Evolutionary conservation across 2,329 filamentous ascomycete species (phyloP).

Genomic region (Lachnellula cervina): DNA sequence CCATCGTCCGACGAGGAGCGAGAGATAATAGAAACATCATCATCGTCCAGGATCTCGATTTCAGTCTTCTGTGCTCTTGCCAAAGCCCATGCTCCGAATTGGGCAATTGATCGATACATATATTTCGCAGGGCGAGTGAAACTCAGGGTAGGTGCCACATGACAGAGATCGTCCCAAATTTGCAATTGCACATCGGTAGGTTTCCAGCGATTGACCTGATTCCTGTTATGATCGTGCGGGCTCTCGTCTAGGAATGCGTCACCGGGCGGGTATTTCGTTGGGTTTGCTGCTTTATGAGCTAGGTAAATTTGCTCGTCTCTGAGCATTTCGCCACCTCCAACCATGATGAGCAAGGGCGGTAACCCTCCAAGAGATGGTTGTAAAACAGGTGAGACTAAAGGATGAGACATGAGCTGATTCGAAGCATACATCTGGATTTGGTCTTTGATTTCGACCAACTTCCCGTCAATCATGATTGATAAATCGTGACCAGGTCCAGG

Average conservation of each 20-base stretch:
- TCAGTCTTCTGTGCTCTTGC: conserved; percentile 73
- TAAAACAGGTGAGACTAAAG: conserved; percentile 82
- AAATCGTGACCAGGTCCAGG: conserved; percentile 40
- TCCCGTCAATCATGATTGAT: conserved; percentile 65
- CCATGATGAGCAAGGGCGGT: conserved; percentile 79
- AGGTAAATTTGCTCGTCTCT: conserved; percentile 93
- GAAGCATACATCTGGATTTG: conserved; percentile 87
- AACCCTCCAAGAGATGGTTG: conserved; percentile 87
- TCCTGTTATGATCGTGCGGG: conserved; percentile 50
- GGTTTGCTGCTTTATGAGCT: conserved; percentile 90
- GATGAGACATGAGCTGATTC: conserved; percentile 80
- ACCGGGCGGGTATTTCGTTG: conserved; percentile 66
- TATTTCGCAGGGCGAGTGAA: conserved; percentile 94
- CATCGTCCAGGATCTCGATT: conserved; percentile 78
- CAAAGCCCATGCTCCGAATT: conserved; percentile 89
- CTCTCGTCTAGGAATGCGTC: conserved; percentile 58
- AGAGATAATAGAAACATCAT: conserved; percentile 70
- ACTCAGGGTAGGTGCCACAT: conserved; percentile 87
- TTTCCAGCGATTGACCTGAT: conserved; percentile 58
- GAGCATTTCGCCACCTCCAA: conserved; percentile 82
- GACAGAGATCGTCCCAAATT: conserved; percentile 93
- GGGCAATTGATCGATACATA: conserved; percentile 89
- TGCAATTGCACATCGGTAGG: conserved; percentile 92
- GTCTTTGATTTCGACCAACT: conserved; percentile 71
- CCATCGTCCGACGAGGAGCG: conserved; percentile 44